Conservation (phyloP, 768 basidiomycete genomes). For the Dacryopinax spathularia region DNA sequence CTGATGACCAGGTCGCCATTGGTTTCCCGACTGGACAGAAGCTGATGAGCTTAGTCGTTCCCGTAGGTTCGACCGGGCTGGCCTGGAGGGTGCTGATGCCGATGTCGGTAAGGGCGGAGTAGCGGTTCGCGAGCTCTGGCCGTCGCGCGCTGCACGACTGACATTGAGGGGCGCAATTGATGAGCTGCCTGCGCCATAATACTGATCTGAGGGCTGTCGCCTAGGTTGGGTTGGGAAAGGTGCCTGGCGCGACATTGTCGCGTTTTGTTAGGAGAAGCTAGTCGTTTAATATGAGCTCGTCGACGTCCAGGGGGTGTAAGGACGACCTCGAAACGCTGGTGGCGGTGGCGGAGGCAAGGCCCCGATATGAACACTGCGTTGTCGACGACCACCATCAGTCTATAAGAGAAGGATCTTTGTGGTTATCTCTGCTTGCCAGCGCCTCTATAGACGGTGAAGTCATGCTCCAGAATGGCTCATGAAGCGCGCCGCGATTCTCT, state of each 20-base stretch:
- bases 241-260: background rate
- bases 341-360: constrained; percentile 3
- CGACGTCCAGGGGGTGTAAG: background rate
- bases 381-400: no score
- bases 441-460: no score
- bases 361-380: background rate
- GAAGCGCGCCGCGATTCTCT: no score
- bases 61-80: background rate
- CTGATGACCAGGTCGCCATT: background rate
- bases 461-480: no score
- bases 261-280: background rate
- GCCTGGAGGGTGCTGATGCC: background rate
- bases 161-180: background rate
- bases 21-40: background rate
- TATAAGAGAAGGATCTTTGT: no score
- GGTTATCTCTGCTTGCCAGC: no score
- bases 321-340: constrained; percentile 1
- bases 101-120: background rate
- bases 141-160: background rate
- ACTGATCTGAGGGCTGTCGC: background rate
- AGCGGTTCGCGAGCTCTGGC: background rate
- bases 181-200: background rate
- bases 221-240: background rate
- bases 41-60: background rate
- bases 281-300: background rate